phyloP scores from a whole-genome alignment of 106 monocot genomes.

The Phalaenopsis aphrodite region DNA sequence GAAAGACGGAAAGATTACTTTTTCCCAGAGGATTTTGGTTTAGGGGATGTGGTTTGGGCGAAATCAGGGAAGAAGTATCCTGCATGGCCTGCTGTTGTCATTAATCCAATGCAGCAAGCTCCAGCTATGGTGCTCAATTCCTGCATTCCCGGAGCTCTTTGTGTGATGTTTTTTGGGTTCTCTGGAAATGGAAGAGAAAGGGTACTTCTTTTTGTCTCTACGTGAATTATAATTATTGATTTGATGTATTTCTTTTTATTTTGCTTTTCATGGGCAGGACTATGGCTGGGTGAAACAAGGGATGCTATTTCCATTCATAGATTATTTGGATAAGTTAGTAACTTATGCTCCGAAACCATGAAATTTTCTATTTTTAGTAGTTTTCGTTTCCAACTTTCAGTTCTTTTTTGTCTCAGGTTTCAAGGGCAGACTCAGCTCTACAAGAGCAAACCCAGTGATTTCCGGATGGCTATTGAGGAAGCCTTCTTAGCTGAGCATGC shows the following conservation, averaged over 20 bases:
- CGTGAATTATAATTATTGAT: neutral
- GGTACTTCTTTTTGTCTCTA: constrained; percentile 26
- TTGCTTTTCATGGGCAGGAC: constrained; percentile 38
- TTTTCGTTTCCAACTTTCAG: neutral
- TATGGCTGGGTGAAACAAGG: constrained; percentile 96
- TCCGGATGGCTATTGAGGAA: constrained; percentile 82
- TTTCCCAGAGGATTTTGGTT: constrained; percentile 47
- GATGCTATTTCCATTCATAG: constrained; percentile 80
- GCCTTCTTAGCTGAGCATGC: constrained; percentile 83
- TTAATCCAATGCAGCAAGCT: constrained; percentile 65
- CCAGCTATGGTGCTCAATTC: constrained; percentile 59
- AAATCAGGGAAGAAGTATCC: constrained; percentile 67
- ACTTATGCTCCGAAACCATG: neutral
- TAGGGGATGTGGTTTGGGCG: constrained; percentile 90
- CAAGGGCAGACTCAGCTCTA: constrained; percentile 77
- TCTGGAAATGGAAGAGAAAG: constrained; percentile 50
- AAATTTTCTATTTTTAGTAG: neutral
- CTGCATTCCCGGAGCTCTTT: constrained; percentile 60
- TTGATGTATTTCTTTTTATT: neutral
- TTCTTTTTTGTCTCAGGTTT: constrained; percentile 36
- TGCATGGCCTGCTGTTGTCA: constrained; percentile 83
- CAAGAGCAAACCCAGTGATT: constrained; percentile 54
- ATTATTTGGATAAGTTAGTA: constrained; percentile 71
- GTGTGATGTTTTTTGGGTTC: constrained; percentile 89
- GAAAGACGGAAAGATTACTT: constrained; percentile 37